Conservation (phyloP, 2,329 filamentous ascomycete genomes). For the Clonostachys solani region DNA sequence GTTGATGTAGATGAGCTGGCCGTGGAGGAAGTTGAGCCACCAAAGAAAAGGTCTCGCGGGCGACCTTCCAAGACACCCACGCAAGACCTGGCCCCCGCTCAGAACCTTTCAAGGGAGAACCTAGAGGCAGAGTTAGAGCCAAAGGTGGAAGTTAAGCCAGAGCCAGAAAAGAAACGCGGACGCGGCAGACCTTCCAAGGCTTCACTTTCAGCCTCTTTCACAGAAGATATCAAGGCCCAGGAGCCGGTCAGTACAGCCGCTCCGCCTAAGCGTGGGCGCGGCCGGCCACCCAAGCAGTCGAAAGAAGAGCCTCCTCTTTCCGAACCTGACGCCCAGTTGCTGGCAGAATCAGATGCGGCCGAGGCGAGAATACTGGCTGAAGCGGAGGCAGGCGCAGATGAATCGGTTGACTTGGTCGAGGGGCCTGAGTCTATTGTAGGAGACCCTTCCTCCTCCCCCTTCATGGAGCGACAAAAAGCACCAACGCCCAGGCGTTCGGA, state of each 20-base stretch:
- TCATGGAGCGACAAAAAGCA: background rate
- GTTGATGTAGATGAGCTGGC: constrained; percentile 1
- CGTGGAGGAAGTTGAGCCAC: background rate
- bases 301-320: constrained; percentile 8
- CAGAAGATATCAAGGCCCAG: constrained; percentile 7
- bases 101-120: no score
- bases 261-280: constrained; percentile 19
- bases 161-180: constrained; percentile 15
- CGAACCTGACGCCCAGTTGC: background rate
- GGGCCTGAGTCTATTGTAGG: background rate
- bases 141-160: background rate
- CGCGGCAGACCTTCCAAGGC: constrained; percentile 23
- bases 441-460: background rate
- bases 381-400: background rate
- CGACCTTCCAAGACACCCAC: background rate
- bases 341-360: background rate
- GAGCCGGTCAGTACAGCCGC: constrained; percentile 11
- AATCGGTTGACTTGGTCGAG: background rate
- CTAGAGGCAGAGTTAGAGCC: background rate
- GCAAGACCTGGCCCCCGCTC: background rate
- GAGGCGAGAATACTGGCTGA: constrained; percentile 3
- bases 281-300: constrained; percentile 22
- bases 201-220: constrained; percentile 8
- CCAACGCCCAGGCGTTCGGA: background rate
- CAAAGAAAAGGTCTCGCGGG: background rate